These are phyloP conservation scores for Anthostomella pinea DNA, from an alignment of 2,329 filamentous ascomycete species.

Conservation along the genomic window DNA sequence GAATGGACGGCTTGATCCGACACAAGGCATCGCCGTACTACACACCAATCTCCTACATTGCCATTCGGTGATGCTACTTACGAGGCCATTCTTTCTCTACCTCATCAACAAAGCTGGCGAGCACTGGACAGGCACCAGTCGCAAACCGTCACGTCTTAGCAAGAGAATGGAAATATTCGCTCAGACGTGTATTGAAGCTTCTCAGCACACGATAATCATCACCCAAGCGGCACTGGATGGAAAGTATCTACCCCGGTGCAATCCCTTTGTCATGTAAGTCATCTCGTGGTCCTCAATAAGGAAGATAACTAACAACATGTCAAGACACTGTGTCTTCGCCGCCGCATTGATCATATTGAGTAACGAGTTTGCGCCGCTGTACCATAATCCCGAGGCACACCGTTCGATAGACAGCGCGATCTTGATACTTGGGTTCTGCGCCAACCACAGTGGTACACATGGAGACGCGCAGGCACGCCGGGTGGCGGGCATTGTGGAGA, in stretches of 20 bases:
- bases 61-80: slow-evolving; percentile 61
- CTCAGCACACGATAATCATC: slow-evolving; percentile 48
- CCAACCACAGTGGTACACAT: too few species aligned
- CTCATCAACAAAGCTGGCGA: slow-evolving; percentile 45
- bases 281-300: not conserved
- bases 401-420: slow-evolving; percentile 42
- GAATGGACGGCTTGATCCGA: slow-evolving; percentile 37
- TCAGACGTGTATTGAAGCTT: slow-evolving; percentile 49
- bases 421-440: slow-evolving; percentile 48
- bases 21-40: slow-evolving; percentile 56
- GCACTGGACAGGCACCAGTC: slow-evolving; percentile 28
- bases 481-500: slow-evolving; percentile 47
- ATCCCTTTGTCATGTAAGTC: slow-evolving; percentile 56
- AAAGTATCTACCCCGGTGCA: slow-evolving; percentile 46
- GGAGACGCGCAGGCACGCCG: slow-evolving; percentile 48
- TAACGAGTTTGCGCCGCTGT: slow-evolving; percentile 54
- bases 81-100: slow-evolving; percentile 61
- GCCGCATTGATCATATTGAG: slow-evolving; percentile 53
- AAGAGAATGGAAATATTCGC: slow-evolving; percentile 45
- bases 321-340: slow-evolving; percentile 57
- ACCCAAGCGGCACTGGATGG: slow-evolving; percentile 43
- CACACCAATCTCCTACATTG: slow-evolving; percentile 61
- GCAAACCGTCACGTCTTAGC: slow-evolving; percentile 28
- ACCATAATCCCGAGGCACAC: slow-evolving; percentile 40
- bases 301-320: slow-evolving; percentile 10